Conservation (phyloP, 2,329 filamentous ascomycete species). For the Diatrype stigma region DNA sequence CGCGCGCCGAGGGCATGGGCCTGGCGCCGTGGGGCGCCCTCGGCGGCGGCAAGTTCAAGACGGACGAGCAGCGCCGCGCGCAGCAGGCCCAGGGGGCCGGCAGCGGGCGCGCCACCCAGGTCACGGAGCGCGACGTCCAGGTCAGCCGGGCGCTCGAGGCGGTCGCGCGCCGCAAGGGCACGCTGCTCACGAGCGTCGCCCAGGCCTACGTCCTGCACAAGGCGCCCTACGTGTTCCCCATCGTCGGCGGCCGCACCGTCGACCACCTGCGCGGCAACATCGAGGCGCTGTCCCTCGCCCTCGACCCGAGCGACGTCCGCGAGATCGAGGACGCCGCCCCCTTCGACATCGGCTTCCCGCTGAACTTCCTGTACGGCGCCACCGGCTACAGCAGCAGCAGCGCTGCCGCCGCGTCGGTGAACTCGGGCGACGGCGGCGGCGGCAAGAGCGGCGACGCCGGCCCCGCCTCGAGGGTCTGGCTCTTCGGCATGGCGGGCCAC, state of each 20-base stretch:
- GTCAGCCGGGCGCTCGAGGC: conserved; percentile 56
- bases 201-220: conserved; percentile 50
- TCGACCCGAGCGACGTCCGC: conserved; percentile 48
- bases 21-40: conserved; percentile 58
- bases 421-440: conserved; percentile 42
- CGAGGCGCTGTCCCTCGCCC: conserved; percentile 44
- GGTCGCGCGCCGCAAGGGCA: conserved; percentile 51
- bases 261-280: conserved; percentile 53
- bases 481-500: conserved; percentile 42
- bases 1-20: conserved; percentile 56
- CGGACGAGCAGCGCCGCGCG: conserved; percentile 39
- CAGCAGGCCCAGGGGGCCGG: too few species aligned
- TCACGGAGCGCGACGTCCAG: conserved; percentile 50
- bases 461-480: conserved; percentile 40
- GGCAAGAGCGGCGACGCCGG: conserved; percentile 27
- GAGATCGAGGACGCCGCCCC: conserved; percentile 48
- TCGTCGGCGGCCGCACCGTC: conserved; percentile 48
- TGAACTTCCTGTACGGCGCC: conserved; percentile 49
- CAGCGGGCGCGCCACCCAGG: conserved; percentile 34
- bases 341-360: conserved; percentile 56
- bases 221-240: conserved; percentile 48
- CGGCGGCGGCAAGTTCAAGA: conserved; percentile 48
- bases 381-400: conserved; percentile 20
- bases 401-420: conserved; percentile 40
- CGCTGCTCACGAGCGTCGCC: conserved; percentile 54